phyloP scores from a whole-genome alignment of 2,329 filamentous ascomycete genomes.

The Aspergillus unguis region DNA sequence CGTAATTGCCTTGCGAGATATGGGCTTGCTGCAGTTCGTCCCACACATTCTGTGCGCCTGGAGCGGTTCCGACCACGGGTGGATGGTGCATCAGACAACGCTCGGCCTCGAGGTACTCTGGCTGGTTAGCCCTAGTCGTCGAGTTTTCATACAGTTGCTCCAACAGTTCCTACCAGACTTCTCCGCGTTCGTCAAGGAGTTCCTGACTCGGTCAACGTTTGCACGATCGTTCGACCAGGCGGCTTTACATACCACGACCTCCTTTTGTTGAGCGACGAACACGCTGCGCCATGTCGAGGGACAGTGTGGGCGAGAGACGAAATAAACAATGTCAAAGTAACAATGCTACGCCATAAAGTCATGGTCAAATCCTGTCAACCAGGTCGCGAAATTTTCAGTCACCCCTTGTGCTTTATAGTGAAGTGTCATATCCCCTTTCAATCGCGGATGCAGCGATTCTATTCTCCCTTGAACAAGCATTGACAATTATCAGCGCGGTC shows the following conservation, averaged over 20 bases:
- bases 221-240: neutral
- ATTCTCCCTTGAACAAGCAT: too few relatives aligned
- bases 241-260: constrained; percentile 4
- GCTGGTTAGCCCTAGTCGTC: neutral
- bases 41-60: constrained; percentile 1
- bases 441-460: too few relatives aligned
- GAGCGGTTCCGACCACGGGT: neutral
- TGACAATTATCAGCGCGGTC: too few relatives aligned
- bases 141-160: neutral
- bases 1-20: constrained; percentile 8
- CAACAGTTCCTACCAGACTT: neutral
- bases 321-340: neutral
- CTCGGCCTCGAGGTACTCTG: constrained; percentile 7
- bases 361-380: neutral
- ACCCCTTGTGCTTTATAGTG: too few relatives aligned
- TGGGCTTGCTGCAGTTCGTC: constrained; percentile 6
- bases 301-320: neutral
- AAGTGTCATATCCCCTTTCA: too few relatives aligned
- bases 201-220: neutral
- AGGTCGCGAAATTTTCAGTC: too few relatives aligned
- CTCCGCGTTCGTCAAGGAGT: neutral
- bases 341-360: neutral
- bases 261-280: constrained; percentile 1
- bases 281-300: neutral
- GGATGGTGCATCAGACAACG: constrained; percentile 8